phyloP scores from a whole-genome alignment of 2,329 filamentous ascomycete species.

The Claviceps arundinis region DNA sequence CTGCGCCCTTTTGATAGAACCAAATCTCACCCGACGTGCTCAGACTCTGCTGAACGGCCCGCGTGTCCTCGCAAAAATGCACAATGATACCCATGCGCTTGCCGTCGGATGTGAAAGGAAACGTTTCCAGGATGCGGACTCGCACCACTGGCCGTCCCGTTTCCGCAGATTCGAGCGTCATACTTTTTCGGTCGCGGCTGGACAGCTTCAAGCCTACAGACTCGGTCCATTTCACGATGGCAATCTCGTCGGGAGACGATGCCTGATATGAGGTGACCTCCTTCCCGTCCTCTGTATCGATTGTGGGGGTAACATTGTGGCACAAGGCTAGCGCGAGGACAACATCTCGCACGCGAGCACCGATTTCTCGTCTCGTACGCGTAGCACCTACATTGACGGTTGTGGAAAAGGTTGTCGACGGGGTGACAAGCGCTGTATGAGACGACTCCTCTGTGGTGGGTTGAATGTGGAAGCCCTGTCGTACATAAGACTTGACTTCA shows the following conservation, averaged over 20 bases:
- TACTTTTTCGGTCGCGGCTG: constrained; percentile 75
- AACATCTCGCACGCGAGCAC: constrained; percentile 81
- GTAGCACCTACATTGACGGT: constrained; percentile 52
- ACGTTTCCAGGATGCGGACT: constrained; percentile 82
- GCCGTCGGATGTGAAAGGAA: constrained; percentile 94
- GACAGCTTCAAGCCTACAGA: constrained; percentile 74
- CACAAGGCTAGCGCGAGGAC: constrained; percentile 85
- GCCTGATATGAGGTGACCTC: constrained; percentile 82
- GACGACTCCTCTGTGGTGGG: constrained; percentile 30
- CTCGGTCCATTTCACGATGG: constrained; percentile 92
- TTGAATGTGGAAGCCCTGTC: constrained; percentile 60
- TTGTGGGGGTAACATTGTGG: constrained; percentile 84
- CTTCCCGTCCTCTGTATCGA: constrained; percentile 66
- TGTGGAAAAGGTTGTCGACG: constrained; percentile 56
- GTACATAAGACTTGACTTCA: constrained; percentile 77
- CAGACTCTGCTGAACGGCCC: constrained; percentile 34
- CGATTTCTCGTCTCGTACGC: constrained; percentile 82
- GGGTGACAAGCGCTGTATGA: constrained; percentile 51
- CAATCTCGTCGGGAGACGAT: constrained; percentile 94
- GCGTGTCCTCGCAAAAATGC: constrained; percentile 54
- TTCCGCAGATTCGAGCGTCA: constrained; percentile 66
- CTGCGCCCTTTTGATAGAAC: constrained; percentile 98
- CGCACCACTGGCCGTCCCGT: constrained; percentile 64
- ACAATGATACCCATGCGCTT: constrained; percentile 98
- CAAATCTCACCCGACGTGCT: constrained; percentile 64